Percentiles rank a stretch among this genome's conserved stretches.
phyloP scores from a whole-genome alignment of 2,329 filamentous ascomycete genomes.

The Ophiocordyceps camponoti-saundersi region DNA sequence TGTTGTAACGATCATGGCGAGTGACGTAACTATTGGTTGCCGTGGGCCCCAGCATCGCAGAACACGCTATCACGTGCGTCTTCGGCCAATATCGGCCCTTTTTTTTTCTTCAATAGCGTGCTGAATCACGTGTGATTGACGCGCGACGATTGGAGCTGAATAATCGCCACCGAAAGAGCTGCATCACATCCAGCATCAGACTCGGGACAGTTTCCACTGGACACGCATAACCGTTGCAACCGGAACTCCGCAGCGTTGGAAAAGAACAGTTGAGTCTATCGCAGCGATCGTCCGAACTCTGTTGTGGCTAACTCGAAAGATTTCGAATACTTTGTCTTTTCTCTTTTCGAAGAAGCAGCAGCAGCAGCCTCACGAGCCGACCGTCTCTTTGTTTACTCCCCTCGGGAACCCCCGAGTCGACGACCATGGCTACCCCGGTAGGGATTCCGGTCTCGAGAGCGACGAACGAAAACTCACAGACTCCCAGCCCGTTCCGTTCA shows the following conservation, averaged over 20 bases:
- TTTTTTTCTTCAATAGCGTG: constrained; percentile 5
- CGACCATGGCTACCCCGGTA: constrained; percentile 22
- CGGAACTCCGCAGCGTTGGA: too few relatives aligned
- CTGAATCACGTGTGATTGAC: constrained; percentile 14
- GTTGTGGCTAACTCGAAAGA: too few relatives aligned
- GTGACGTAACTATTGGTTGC: neutral
- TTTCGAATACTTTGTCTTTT: too few relatives aligned
- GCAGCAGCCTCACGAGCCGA: neutral
- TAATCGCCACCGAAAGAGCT: neutral
- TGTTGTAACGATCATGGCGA: neutral
- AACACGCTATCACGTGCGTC: neutral
- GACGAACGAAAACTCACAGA: constrained; percentile 6
- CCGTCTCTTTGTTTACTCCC: neutral
- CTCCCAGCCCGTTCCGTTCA: constrained; percentile 53
- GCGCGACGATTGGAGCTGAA: constrained; percentile 4
- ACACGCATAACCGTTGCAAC: neutral
- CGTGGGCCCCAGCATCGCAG: neutral
- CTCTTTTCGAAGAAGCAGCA: too few relatives aligned
- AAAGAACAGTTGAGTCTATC: neutral
- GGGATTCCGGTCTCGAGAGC: neutral
- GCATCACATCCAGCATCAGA: neutral
- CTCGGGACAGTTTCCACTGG: neutral
- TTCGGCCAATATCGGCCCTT: neutral
- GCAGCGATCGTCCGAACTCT: too few relatives aligned
- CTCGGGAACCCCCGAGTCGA: neutral